Evolutionary conservation across 371 early-diverging fungal species (phyloP).

Genomic region (Saksenaea vasiformis): DNA sequence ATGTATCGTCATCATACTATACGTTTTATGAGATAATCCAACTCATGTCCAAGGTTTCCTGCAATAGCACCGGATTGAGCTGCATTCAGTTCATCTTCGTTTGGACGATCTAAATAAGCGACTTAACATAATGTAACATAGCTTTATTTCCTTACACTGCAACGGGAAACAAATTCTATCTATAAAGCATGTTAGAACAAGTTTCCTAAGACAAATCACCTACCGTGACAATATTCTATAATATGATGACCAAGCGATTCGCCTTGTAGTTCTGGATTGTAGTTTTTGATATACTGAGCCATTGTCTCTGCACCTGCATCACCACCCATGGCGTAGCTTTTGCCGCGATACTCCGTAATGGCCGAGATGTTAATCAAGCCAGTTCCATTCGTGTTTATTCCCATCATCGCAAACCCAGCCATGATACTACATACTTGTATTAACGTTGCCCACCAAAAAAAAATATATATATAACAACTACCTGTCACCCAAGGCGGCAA

Average conservation of each 20-base stretch:
- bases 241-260: conserved; percentile 39
- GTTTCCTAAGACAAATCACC: too few species aligned
- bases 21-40: conserved; percentile 39
- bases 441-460: not conserved
- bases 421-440: conserved; percentile 27
- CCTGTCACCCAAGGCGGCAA: conserved; percentile 34
- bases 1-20: conserved; percentile 6
- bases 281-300: conserved; percentile 43
- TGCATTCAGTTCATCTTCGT: conserved; percentile 38
- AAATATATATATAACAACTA: not conserved
- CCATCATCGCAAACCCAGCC: conserved; percentile 38
- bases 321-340: conserved; percentile 50
- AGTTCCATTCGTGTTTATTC: conserved; percentile 14
- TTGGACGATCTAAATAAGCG: conserved; percentile 27
- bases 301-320: conserved; percentile 39
- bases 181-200: too few species aligned
- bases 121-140: too few species aligned
- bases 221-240: conserved; percentile 20
- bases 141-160: not conserved
- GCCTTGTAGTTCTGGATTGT: conserved; percentile 33
- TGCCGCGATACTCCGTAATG: conserved; percentile 40
- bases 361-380: conserved; percentile 19
- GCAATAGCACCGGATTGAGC: conserved; percentile 45
- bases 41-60: conserved; percentile 32
- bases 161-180: conserved; percentile 13